Percentiles rank a stretch among this genome's conserved stretches.
These are phyloP conservation scores for Lagenidium giganteum DNA, from an alignment of 352 stramenopile genomes.

Conservation along the genomic window DNA sequence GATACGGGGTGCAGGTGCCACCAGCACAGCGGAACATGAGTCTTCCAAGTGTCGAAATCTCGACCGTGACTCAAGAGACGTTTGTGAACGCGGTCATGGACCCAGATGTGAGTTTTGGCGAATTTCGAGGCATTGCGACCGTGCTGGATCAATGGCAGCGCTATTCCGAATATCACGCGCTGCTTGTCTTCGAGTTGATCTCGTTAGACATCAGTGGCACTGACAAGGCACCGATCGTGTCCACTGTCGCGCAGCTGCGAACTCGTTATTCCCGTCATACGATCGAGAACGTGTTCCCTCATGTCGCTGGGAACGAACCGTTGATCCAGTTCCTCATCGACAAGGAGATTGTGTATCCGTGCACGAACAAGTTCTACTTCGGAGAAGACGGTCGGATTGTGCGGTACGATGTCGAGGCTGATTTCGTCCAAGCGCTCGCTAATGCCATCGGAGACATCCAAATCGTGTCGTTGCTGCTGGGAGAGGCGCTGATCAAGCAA, in stretches of 20 bases:
- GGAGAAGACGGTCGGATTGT: conserved; percentile 41
- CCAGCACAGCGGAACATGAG: conserved; percentile 15
- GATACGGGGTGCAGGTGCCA: conserved; percentile 38
- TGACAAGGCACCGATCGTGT: conserved; percentile 39
- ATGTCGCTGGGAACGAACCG: conserved; percentile 52
- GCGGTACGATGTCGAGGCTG: conserved; percentile 51
- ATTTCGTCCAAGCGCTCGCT: conserved; percentile 48
- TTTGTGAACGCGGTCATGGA: conserved; percentile 46
- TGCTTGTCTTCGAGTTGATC: conserved; percentile 45
- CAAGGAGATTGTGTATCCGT: conserved; percentile 39
- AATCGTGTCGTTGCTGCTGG: conserved; percentile 38
- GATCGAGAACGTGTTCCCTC: conserved; percentile 64
- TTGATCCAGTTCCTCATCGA: conserved; percentile 66
- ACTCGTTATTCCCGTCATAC: conserved; percentile 54
- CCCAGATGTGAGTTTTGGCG: conserved; percentile 24
- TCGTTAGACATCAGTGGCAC: conserved; percentile 35
- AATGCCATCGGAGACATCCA: conserved; percentile 35
- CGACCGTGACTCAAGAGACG: conserved; percentile 9
- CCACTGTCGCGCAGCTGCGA: conserved; percentile 29
- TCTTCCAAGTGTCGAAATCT: conserved; percentile 21
- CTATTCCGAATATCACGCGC: conserved; percentile 55
- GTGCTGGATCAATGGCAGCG: conserved; percentile 59
- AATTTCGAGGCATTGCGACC: conserved; percentile 28
- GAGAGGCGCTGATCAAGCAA: conserved; percentile 44
- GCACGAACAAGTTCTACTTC: conserved; percentile 64